phyloP scores from a whole-genome alignment of 768 basidiomycete genomes.

The Suillus ampliporus region DNA sequence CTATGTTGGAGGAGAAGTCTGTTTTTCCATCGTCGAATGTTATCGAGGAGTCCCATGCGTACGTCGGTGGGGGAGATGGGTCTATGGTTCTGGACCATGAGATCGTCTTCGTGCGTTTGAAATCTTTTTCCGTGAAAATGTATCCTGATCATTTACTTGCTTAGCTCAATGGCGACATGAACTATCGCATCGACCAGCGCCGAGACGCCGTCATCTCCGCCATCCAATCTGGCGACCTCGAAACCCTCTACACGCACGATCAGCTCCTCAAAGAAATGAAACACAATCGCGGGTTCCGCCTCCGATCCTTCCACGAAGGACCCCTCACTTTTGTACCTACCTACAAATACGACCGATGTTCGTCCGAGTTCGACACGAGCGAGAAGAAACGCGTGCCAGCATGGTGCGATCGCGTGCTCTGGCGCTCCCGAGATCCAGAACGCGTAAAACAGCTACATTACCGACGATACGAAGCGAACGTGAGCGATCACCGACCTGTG shows the following conservation, averaged over 20 bases:
- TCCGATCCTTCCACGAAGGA: slow-evolving; percentile 84
- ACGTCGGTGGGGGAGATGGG: slow-evolving; percentile 91
- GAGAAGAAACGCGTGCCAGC: slow-evolving; percentile 91
- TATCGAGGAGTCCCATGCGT: slow-evolving; percentile 64
- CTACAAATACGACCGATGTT: slow-evolving; percentile 90
- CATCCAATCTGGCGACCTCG: slow-evolving; percentile 69
- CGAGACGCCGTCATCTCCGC: slow-evolving; percentile 80
- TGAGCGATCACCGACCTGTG: slow-evolving; percentile 91
- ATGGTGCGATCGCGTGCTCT: slow-evolving; percentile 96
- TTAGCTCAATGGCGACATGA: slow-evolving; percentile 91
- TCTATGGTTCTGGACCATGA: slow-evolving; percentile 95
- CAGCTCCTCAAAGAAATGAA: slow-evolving; percentile 91
- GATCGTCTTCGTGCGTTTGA: slow-evolving; percentile 71
- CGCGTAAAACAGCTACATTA: slow-evolving; percentile 77
- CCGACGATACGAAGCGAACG: slow-evolving; percentile 80
- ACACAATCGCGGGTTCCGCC: slow-evolving; percentile 83
- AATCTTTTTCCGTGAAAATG: slow-evolving; percentile 7
- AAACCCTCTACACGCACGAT: slow-evolving; percentile 74
- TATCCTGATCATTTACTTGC: slow-evolving; percentile 2
- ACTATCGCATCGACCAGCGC: slow-evolving; percentile 95
- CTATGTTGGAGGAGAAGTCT: slow-evolving; percentile 82
- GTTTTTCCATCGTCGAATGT: slow-evolving; percentile 59
- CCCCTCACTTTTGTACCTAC: slow-evolving; percentile 86
- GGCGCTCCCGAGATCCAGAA: slow-evolving; percentile 60
- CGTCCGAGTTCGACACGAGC: slow-evolving; percentile 83